Conservation (phyloP, 2,329 filamentous ascomycete species). For the Trichoderma endophyticum region DNA sequence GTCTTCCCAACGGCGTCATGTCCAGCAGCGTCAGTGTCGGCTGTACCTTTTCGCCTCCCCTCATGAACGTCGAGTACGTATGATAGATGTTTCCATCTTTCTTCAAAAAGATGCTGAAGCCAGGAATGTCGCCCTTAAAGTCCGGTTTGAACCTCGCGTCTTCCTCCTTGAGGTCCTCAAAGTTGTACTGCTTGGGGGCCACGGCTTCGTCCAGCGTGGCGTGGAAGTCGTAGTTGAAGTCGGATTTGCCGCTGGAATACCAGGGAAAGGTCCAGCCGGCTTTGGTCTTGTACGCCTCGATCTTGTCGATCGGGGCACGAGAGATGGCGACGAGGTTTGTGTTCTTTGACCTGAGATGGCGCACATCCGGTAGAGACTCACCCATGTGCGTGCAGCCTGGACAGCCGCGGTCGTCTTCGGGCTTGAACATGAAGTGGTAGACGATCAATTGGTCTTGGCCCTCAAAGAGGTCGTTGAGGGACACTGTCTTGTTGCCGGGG, state of each 20-base stretch:
- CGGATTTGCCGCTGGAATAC: constrained; percentile 35
- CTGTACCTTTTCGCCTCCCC: constrained; percentile 33
- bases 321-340: constrained; percentile 40
- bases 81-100: constrained; percentile 34
- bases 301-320: constrained; percentile 36
- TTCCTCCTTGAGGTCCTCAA: constrained; percentile 26
- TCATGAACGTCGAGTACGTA: constrained; percentile 36
- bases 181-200: constrained; percentile 28
- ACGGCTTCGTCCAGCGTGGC: constrained; percentile 32
- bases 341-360: constrained; percentile 37
- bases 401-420: constrained; percentile 35
- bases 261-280: constrained; percentile 43
- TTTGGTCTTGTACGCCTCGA: constrained; percentile 35
- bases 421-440: constrained; percentile 47
- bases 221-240: constrained; percentile 42
- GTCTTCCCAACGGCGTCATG: constrained; percentile 35
- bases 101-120: constrained; percentile 37
- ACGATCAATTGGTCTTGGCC: constrained; percentile 38
- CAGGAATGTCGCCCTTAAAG: constrained; percentile 34
- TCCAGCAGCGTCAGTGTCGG: constrained; percentile 33
- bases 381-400: constrained; percentile 38
- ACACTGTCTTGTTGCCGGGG: constrained; percentile 25
- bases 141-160: constrained; percentile 28
- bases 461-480: constrained; percentile 33
- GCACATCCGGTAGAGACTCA: constrained; percentile 38